These are phyloP conservation scores for Miscanthus lutarioriparius DNA, from an alignment of 176 grass and related monocot genomes.

Conservation along the genomic window DNA sequence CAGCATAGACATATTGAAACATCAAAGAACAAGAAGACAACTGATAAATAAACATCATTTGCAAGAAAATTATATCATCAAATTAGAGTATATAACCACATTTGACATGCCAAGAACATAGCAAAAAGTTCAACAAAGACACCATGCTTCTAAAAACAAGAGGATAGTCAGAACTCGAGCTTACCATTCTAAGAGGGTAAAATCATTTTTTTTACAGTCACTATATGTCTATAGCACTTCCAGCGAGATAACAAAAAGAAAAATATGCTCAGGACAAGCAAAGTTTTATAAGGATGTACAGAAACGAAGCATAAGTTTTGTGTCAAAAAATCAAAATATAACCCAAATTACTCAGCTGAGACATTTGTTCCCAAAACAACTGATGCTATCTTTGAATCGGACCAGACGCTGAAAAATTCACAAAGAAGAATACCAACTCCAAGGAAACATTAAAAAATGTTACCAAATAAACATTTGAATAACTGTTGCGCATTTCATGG, in stretches of 20 bases:
- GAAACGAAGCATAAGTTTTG: not conserved
- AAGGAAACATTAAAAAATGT: not conserved
- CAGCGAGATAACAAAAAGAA: not conserved
- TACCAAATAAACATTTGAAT: not conserved
- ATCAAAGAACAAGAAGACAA: not conserved
- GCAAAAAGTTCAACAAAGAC: not conserved
- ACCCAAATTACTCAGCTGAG: not conserved
- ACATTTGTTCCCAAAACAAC: not conserved
- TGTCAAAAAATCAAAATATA: not conserved
- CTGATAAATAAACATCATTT: not conserved
- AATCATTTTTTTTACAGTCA: not conserved
- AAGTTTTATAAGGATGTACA: not conserved
- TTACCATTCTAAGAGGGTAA: not conserved
- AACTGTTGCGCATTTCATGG: not conserved
- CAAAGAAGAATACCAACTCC: not conserved
- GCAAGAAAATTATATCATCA: not conserved
- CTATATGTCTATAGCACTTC: not conserved
- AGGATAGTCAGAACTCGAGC: not conserved
- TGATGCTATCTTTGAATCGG: not conserved
- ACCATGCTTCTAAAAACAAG: not conserved
- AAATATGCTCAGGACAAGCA: not conserved
- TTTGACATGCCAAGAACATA: constrained; percentile 13
- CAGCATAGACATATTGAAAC: not conserved
- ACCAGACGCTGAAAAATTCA: not conserved
- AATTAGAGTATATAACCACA: not conserved